Evolutionary conservation across 495 filamentous ascomycete genomes (phyloP), one percentile per base, ranked within the genome.

Genomic region (Aspergillus asperescens): DNA sequence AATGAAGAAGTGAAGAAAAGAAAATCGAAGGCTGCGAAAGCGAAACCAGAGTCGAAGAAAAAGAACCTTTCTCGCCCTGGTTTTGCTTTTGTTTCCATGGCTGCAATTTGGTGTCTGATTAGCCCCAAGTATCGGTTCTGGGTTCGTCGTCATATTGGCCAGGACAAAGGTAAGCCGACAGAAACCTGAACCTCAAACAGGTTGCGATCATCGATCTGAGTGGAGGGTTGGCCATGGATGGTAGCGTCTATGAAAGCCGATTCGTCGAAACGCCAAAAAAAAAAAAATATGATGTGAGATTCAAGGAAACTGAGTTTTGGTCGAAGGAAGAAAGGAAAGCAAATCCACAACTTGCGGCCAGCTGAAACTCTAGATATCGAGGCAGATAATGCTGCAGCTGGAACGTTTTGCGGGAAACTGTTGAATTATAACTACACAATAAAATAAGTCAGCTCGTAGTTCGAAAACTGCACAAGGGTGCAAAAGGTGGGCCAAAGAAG

Each of bases 311-410:
- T 22, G 35, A 49, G 28, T 27, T 43, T 32, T 37, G 24, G 18
- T 41, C 24, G 24, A 40, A 38, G 40, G 24, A 28, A 24, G n/a
- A 28, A 32, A 42, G 18, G 35, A 40, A 48, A 40, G 27, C 10
- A 48, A 32, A 31, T 31, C 29, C 20, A 20, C 23, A 35, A 18
- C 22, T 37, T 4, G 32, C 29, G 23, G 34, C 20, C 16, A 13
- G 51, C 35, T 54, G 51, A 41, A 15, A 18, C 52, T 50, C 48
- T 48, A 51, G 52, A 27, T 15, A 46, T 7, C 43, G 47, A 52
- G 41, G 50, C 60, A 57, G 46, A 45, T 42, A 35, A 37, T 28
- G 22, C 50, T 59, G 50, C 50, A 52, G 48, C 42, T 45, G 43
- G 9, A 40, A 38, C 42, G 42, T 54, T 47, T 34, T 32, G 9